These are phyloP conservation scores for Telopea speciosissima DNA, from an alignment of 177 flowering plant genomes.

Conservation along the genomic window DNA sequence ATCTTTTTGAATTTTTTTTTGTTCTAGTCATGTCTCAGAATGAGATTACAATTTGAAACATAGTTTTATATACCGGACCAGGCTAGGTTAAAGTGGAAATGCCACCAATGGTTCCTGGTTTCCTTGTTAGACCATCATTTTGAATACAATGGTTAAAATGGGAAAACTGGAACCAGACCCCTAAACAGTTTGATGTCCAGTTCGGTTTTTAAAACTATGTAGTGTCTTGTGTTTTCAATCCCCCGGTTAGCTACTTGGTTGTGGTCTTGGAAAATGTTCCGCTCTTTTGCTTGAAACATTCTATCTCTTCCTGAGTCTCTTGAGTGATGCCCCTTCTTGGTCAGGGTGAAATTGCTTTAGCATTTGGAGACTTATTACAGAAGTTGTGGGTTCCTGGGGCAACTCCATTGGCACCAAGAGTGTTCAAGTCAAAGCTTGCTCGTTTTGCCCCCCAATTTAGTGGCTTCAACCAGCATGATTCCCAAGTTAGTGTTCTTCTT, in stretches of 20 bases:
- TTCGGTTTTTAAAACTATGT: background rate
- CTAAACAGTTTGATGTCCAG: no score
- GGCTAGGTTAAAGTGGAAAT: no score
- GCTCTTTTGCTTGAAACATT: slow-evolving; percentile 10
- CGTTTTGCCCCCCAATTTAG: slow-evolving; percentile 83
- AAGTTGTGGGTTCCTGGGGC: slow-evolving; percentile 73
- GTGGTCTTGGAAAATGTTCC: slow-evolving; percentile 6
- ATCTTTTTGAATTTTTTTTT: background rate
- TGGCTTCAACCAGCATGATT: slow-evolving; percentile 91
- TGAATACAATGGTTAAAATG: no score
- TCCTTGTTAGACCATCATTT: no score
- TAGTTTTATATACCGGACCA: no score
- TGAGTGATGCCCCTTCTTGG: slow-evolving; percentile 10
- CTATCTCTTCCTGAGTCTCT: slow-evolving; percentile 5
- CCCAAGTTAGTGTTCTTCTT: slow-evolving; percentile 51
- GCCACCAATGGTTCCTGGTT: no score
- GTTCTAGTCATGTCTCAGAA: slow-evolving; percentile 4
- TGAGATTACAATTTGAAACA: no score
- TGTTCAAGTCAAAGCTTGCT: slow-evolving; percentile 68
- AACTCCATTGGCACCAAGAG: slow-evolving; percentile 55
- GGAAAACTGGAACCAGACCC: no score
- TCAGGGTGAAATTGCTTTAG: slow-evolving; percentile 87
- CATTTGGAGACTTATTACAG: slow-evolving; percentile 77
- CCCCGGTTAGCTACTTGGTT: no score
- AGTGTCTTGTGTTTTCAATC: no score